Evolutionary conservation across 1,139 yeast genomes (phyloP).

Genomic region (Yamadazyma conglobata): DNA sequence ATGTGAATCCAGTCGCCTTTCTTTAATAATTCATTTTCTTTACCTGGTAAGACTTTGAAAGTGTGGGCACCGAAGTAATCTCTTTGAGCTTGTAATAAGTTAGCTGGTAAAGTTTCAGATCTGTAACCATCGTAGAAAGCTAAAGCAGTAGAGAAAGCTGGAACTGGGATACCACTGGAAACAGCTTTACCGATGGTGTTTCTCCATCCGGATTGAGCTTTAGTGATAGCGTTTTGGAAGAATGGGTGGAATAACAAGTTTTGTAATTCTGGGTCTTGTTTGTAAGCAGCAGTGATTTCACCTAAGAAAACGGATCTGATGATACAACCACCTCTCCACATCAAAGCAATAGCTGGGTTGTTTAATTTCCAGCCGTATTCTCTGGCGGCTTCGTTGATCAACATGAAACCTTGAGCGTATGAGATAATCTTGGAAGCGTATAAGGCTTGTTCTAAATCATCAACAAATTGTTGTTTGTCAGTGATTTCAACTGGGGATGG

Average conservation of each 20-base stretch:
- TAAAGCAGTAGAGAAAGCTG: conserved; percentile 96
- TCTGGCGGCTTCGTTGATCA: conserved; percentile 96
- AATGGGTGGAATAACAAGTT: conserved; percentile 93
- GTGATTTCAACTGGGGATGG: conserved; percentile 61
- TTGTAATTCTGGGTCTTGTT: conserved; percentile 88
- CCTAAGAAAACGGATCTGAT: conserved; percentile 97
- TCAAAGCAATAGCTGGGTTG: conserved; percentile 96
- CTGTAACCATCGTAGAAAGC: conserved; percentile 99
- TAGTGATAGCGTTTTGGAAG: conserved; percentile 85
- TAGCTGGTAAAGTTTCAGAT: conserved; percentile 93
- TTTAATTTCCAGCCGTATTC: conserved; percentile 96
- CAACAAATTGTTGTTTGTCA: conserved; percentile 81
- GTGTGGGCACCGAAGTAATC: conserved; percentile 99
- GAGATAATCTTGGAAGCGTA: conserved; percentile 98
- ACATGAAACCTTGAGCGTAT: conserved; percentile 99
- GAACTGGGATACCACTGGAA: conserved; percentile 89
- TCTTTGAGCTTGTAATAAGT: conserved; percentile 98
- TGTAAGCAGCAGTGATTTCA: conserved; percentile 95
- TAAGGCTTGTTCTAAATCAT: conserved; percentile 95
- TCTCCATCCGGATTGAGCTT: conserved; percentile 98
- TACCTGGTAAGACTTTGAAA: conserved; percentile 89
- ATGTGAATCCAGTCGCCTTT: conserved; percentile 88
- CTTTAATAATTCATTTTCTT: conserved; percentile 72
- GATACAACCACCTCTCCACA: conserved; percentile 99
- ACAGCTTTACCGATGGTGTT: conserved; percentile 74